Evolutionary conservation across 2,329 filamentous ascomycete species (phyloP).

Genomic region (Lasiodiplodia theobromae): DNA sequence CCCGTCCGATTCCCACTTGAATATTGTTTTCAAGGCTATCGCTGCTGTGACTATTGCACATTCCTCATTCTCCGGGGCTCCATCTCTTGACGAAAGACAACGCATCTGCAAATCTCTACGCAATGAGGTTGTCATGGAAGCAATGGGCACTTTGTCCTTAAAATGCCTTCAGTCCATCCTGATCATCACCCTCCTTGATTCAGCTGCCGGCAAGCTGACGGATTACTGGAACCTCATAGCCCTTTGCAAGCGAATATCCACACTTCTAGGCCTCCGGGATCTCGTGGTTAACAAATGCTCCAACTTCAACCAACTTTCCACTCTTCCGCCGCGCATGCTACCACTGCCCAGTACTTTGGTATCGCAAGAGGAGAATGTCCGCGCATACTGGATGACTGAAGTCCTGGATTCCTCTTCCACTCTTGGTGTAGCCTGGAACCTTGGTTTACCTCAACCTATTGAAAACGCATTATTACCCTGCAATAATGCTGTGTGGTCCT

Average conservation of each 20-base stretch:
- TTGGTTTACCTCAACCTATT: slow-evolving; percentile 34
- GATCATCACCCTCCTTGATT: slow-evolving; percentile 41
- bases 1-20: slow-evolving; percentile 20
- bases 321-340: slow-evolving; percentile 38
- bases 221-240: slow-evolving; percentile 46
- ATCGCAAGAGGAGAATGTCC: slow-evolving; percentile 45
- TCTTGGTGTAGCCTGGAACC: slow-evolving; percentile 42
- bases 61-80: slow-evolving; percentile 34
- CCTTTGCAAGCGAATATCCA: slow-evolving; percentile 42
- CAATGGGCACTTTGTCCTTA: slow-evolving; percentile 39
- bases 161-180: slow-evolving; percentile 44
- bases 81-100: slow-evolving; percentile 36
- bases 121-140: slow-evolving; percentile 39
- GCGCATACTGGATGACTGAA: slow-evolving; percentile 50
- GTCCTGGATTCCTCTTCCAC: slow-evolving; percentile 45
- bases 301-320: slow-evolving; percentile 41
- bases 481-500: slow-evolving; percentile 39
- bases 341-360: slow-evolving; percentile 40
- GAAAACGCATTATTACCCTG: slow-evolving; percentile 36
- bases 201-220: slow-evolving; percentile 40
- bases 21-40: slow-evolving; percentile 42
- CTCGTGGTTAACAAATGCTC: slow-evolving; percentile 41
- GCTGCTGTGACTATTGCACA: slow-evolving; percentile 40
- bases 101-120: slow-evolving; percentile 37
- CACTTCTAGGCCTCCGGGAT: slow-evolving; percentile 40